These are phyloP conservation scores for Asterochloris erici DNA, from an alignment of 139 green algal species.

Conservation along the genomic window DNA sequence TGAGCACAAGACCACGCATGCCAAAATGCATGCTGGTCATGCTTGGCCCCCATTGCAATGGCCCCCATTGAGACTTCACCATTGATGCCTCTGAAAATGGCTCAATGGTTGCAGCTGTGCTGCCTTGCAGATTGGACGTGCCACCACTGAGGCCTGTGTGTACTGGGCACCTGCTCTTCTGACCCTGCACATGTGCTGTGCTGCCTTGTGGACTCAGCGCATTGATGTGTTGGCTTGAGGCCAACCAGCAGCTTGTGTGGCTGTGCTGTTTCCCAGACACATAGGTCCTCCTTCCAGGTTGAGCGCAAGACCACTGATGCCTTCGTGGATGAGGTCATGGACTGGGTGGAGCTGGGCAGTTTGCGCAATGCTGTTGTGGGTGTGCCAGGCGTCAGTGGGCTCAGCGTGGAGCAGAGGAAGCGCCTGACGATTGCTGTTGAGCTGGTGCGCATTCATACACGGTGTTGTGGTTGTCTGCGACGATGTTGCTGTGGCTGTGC, in stretches of 20 bases:
- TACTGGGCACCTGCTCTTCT: too few species aligned
- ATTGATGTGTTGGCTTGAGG: neutral
- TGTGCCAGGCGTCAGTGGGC: constrained; percentile 34
- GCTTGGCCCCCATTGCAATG: too few species aligned
- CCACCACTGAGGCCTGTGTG: too few species aligned
- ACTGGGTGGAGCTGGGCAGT: constrained; percentile 50
- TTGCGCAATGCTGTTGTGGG: constrained; percentile 47
- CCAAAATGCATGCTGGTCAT: too few species aligned
- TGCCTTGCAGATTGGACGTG: too few species aligned
- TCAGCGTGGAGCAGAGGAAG: constrained; percentile 56
- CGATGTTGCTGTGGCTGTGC: too few species aligned
- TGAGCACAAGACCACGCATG: too few species aligned
- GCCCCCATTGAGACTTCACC: too few species aligned
- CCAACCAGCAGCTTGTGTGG: too few species aligned
- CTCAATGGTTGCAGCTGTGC: too few species aligned
- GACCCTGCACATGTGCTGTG: neutral
- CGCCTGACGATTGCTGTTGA: constrained; percentile 54
- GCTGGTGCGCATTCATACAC: constrained; percentile 44
- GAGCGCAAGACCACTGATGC: neutral
- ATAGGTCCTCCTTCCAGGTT: neutral
- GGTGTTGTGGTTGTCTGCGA: neutral
- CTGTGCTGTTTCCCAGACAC: too few species aligned
- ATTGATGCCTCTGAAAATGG: too few species aligned
- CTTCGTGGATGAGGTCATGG: constrained; percentile 48
- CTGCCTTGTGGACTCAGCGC: neutral